A percentile compares a stretch with the other conserved stretches of the same genome.
These are phyloP conservation scores for Amanita thiersii DNA, from an alignment of 768 basidiomycete species.

Conservation along the genomic window DNA sequence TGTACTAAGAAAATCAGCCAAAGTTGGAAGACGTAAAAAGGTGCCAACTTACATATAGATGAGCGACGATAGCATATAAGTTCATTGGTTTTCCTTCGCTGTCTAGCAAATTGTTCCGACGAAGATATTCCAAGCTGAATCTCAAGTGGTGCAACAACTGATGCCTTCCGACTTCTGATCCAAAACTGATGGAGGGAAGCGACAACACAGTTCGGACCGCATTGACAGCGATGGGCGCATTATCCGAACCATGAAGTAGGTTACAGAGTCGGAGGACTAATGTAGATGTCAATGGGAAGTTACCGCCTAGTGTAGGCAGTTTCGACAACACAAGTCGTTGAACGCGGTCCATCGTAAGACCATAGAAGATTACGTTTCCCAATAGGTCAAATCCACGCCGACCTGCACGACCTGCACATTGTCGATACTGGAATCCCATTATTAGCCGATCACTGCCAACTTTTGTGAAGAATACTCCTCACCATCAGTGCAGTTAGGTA, in stretches of 20 bases:
- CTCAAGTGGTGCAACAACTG: conserved; percentile 60
- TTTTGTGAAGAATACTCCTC: conserved; percentile 12
- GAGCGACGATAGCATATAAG: conserved; percentile 44
- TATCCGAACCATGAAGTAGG: conserved; percentile 51
- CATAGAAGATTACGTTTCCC: conserved; percentile 70
- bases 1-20: conserved; percentile 28
- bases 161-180: conserved; percentile 42
- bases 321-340: conserved; percentile 57
- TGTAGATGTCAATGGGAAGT: conserved; percentile 62
- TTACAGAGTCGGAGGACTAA: conserved; percentile 58
- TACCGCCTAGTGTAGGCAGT: conserved; percentile 52
- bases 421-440: conserved; percentile 43
- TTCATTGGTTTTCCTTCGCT: conserved; percentile 48
- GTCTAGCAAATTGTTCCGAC: conserved; percentile 47
- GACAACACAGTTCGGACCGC: conserved; percentile 45
- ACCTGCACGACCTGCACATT: conserved; percentile 69
- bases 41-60: conserved; percentile 34
- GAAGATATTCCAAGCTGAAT: conserved; percentile 66
- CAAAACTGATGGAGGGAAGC: conserved; percentile 52
- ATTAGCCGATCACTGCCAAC: conserved; percentile 6
- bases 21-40: neutral
- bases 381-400: conserved; percentile 63
- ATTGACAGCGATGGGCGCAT: conserved; percentile 37
- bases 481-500: conserved; percentile 55
- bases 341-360: conserved; percentile 53